Base-by-base conservation (phyloP, 2,329 filamentous ascomycete species). In the Epicoccum sorghinum region DNA sequence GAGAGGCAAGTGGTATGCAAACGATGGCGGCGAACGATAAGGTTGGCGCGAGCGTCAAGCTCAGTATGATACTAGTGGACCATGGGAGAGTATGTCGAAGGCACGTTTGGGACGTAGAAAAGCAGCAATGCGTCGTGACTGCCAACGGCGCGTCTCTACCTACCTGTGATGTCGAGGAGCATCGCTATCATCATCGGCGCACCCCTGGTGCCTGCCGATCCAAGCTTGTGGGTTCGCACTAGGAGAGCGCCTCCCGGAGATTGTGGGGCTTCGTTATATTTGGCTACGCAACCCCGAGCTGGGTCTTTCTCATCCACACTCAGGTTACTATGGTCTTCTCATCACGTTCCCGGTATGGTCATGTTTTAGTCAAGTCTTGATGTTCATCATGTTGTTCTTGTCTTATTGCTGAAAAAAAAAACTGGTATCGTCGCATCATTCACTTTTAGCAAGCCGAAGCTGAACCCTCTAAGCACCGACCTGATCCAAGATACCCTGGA, bases 401-500 rank as follows among this genome's bases (percentile, higher is more conserved):
- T 41, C 50, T 32, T 42, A 60, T 64, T 57, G 52, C 55, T 58
- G 25, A 33, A 58, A 43, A 30, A 47, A 33, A 58, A 43, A 30
- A 47, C 24, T 59, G 47, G 45, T 64, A 65, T 69, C 45, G 60
- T 59, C 57, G 62, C 39, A 45, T 30, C 6, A 27, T 38, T 39
- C 25, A 25, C 23, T 45, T 39, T 24, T 24, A 7, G 27, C 27
- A 29, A 29, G 27, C 27, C 27, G 27, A 29, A 9, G 27, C 27
- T 9, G 6, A 9, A n/a, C 41, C 36, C 23, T 37, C 50, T 65
- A 69, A 27, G 61, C 68, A 49, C 75, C 65, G 41, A 79, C 77
- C 64, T 78, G 75, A 65, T 93, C 89, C 64, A 96, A 79, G 64
- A 99, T 79, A 9, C 93, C 93, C 75, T 90, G 83, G 51, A 99